Evolutionary conservation across 2,329 filamentous ascomycete genomes (phyloP).

Genomic region (Zymoseptoria passerinii): DNA sequence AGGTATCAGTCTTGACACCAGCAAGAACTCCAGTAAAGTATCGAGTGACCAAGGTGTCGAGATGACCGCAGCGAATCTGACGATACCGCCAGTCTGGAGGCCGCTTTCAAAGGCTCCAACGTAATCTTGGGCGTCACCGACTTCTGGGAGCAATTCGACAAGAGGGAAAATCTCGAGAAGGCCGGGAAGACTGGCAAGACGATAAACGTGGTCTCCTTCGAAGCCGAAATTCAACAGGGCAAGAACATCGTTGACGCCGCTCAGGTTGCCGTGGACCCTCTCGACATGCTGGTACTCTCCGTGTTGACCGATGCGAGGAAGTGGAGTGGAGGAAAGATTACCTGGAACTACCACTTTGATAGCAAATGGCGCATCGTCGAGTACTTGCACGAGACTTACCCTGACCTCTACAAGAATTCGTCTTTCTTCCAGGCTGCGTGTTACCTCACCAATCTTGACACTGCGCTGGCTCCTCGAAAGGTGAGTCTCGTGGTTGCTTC

Average conservation of each 20-base stretch:
- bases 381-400: conserved; percentile 18
- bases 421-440: conserved; percentile 30
- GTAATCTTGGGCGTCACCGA: conserved; percentile 34
- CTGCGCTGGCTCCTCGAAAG: conserved; percentile 4
- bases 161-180: conserved; percentile 9
- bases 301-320: conserved; percentile 31
- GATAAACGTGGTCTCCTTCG: conserved; percentile 16
- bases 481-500: conserved; percentile 3
- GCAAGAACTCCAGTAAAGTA: conserved; percentile 26
- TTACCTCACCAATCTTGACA: conserved; percentile 28
- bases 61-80: conserved; percentile 29
- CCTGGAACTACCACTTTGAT: conserved; percentile 31
- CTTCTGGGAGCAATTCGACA: conserved; percentile 21
- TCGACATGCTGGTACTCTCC: conserved; percentile 34
- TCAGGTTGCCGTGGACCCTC: conserved; percentile 2
- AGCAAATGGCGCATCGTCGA: conserved; percentile 23
- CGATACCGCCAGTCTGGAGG: conserved; percentile 22
- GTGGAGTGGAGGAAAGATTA: conserved; percentile 37
- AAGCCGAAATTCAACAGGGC: conserved; percentile 22
- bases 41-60: conserved; percentile 28
- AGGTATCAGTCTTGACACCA: conserved; percentile 37
- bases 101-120: conserved; percentile 30
- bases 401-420: conserved; percentile 19
- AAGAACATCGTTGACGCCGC: conserved; percentile 26
- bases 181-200: conserved; percentile 17